Conservation (phyloP, 371 early-diverging fungal genomes). For the Apophysomyces sp. region DNA sequence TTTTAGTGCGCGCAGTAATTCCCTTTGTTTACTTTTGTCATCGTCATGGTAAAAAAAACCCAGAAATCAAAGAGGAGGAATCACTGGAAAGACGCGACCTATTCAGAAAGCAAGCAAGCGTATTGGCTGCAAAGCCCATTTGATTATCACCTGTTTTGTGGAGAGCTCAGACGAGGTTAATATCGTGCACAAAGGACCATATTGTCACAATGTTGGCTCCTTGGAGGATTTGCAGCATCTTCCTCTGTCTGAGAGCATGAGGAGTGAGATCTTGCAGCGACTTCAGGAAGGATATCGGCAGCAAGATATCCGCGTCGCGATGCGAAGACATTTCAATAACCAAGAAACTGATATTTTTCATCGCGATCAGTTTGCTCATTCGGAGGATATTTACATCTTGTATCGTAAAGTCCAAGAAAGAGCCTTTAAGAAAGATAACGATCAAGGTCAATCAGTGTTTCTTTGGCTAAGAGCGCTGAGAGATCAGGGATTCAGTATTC, state of each 20-base stretch:
- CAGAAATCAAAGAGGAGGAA: neutral
- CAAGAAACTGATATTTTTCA: neutral
- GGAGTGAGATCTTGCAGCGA: neutral
- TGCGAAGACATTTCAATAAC: neutral
- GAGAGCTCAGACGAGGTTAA: neutral
- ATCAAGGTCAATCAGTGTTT: neutral
- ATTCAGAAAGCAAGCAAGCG: neutral
- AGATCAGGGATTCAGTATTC: neutral
- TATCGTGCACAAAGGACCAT: neutral
- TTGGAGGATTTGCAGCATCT: slow-evolving; percentile 2
- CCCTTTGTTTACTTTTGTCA: neutral
- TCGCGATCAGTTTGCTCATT: neutral
- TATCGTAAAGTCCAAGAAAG: neutral
- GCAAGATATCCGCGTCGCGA: neutral
- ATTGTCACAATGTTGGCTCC: neutral
- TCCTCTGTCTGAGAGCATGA: neutral
- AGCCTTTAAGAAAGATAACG: neutral
- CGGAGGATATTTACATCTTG: neutral
- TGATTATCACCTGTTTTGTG: neutral
- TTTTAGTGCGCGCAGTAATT: no score
- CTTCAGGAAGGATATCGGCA: neutral
- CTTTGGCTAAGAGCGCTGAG: neutral
- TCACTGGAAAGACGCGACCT: neutral
- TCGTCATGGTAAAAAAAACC: neutral
- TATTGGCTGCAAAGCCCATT: neutral